These are phyloP conservation scores for Bolboschoenoplectus hybrid DNA, from an alignment of 202 grass and related monocot species.

Conservation along the genomic window DNA sequence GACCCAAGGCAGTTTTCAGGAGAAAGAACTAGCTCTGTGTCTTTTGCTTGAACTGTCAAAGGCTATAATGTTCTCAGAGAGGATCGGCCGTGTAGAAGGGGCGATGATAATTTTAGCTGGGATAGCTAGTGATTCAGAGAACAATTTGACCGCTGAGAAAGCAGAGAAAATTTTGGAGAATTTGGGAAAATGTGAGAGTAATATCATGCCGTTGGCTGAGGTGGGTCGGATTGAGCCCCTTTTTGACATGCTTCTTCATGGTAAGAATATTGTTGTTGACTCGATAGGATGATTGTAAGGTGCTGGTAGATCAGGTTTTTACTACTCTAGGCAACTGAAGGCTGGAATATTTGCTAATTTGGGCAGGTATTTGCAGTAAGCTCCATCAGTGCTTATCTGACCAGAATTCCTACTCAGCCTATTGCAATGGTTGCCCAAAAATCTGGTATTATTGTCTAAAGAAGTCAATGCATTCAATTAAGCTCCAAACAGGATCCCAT, in stretches of 20 bases:
- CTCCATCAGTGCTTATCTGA: constrained; percentile 21
- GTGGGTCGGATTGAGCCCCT: constrained; percentile 75
- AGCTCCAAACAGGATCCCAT: neutral
- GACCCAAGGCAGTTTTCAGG: constrained; percentile 52
- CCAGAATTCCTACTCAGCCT: neutral
- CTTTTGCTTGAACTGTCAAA: constrained; percentile 68
- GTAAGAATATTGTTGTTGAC: constrained; percentile 37
- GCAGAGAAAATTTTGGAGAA: constrained; percentile 63
- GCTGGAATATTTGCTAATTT: neutral
- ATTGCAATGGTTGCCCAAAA: neutral
- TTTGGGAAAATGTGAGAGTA: constrained; percentile 63
- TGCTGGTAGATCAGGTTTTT: neutral
- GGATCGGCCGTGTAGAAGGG: constrained; percentile 56
- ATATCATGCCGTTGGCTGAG: constrained; percentile 69
- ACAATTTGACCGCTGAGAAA: constrained; percentile 42
- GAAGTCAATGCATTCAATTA: neutral
- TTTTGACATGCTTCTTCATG: constrained; percentile 64
- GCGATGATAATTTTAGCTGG: constrained; percentile 66
- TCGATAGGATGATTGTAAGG: neutral
- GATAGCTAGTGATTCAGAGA: constrained; percentile 48
- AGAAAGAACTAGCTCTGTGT: constrained; percentile 63
- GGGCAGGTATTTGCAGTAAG: neutral
- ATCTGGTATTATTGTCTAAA: constrained; percentile 23
- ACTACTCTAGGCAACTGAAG: neutral
- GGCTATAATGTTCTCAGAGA: constrained; percentile 57